Conservation (phyloP, 257 asterid species). For the Ballota nigra region DNA sequence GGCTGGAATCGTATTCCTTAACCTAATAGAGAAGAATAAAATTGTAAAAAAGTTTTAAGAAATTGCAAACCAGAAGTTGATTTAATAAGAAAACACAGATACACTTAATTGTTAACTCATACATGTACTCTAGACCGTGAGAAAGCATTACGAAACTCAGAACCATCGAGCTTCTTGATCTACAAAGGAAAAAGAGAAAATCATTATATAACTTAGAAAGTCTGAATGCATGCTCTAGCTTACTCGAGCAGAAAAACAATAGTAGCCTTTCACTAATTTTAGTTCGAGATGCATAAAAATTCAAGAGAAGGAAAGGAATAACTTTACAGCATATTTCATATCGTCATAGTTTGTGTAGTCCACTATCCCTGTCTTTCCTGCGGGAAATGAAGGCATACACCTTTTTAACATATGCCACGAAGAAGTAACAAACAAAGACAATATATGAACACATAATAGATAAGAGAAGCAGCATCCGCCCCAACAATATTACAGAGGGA, state of each 20-base stretch:
- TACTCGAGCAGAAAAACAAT: neutral
- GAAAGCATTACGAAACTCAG: constrained; percentile 92
- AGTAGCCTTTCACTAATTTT: neutral
- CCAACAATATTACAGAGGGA: neutral
- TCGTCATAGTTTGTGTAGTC: constrained; percentile 86
- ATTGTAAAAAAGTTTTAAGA: neutral
- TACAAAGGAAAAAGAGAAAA: constrained; percentile 30
- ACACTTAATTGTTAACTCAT: constrained; percentile 16
- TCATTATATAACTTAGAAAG: neutral
- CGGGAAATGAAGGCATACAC: constrained; percentile 4
- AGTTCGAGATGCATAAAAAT: neutral
- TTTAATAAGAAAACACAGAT: neutral
- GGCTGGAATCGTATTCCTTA: constrained; percentile 79
- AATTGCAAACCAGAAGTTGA: neutral
- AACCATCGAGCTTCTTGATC: constrained; percentile 92
- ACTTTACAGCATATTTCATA: constrained; percentile 88
- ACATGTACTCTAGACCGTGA: constrained; percentile 79
- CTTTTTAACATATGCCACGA: constrained; percentile 5
- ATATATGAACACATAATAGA: neutral
- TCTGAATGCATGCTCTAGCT: constrained; percentile 13
- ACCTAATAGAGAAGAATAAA: constrained; percentile 51
- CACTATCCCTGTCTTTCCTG: constrained; percentile 89
- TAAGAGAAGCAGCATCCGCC: neutral
- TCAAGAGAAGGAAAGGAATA: neutral
- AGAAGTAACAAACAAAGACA: neutral